Evolutionary conservation across 495 filamentous ascomycete species (phyloP), one percentile per base, ranked within the genome.

Genomic region (Annulohypoxylon moriforme): DNA sequence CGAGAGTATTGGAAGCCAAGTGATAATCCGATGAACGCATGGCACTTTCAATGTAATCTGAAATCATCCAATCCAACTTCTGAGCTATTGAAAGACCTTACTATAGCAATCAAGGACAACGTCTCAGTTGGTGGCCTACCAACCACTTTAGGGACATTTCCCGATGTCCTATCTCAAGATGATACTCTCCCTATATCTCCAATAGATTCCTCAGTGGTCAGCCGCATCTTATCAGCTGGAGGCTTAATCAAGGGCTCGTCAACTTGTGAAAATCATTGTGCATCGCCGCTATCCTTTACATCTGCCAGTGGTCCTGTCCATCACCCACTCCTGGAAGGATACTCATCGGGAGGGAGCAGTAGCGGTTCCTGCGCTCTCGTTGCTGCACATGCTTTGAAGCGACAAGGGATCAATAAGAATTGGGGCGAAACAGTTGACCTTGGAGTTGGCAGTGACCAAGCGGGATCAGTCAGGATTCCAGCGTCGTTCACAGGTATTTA

Each of bases 391-490:
- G 31, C 33, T 18, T 55, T 64, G 27, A 64, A n/a, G 25, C 46
- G 14, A 14, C 46, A 64, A 20, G 60, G 60, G 20, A 47, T 64
- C 1, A 9, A 27, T 42, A 29, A 29, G 18, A 20, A 53, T 0
- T 53, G 46, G 47, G 47, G 60, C 0, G 47, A 53, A 20, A 40
- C 22, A 3, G 60, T 55, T 22, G 60, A 64, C 53, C 18, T 64
- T 20, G 60, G 20, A 64, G 29, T 64, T 13, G 63, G 63, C 27
- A 58, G 63, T 16, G 82, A 85, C 62, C 84, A 82, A 0, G 84
- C 94, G 22, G 94, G 94, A 53, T 92, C 89, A 57, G 89, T 96
- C 61, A 87, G 94, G 6, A 89, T 96, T 59, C 33, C 70, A 11
- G 75, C 78, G 4, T 72, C 73, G 8, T 68, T 70, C 34, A 78